phyloP scores from a whole-genome alignment of 2,329 filamentous ascomycete genomes.

The Herpotrichia juniperi region DNA sequence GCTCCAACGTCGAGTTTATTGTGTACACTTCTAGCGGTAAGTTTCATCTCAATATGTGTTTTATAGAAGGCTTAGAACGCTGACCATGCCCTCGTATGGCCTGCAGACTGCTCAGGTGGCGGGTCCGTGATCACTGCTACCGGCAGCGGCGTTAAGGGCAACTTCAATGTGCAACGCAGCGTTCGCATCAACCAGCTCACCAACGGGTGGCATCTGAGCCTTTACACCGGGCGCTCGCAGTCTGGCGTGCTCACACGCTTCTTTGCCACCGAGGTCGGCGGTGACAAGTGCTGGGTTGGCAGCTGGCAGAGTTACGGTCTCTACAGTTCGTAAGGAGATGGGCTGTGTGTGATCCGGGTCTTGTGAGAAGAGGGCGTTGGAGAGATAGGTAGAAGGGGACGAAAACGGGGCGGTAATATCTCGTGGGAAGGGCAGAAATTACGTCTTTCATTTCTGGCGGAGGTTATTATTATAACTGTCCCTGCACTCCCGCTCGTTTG shows the following conservation, averaged over 20 bases:
- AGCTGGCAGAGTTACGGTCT: constrained; percentile 1
- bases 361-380: neutral
- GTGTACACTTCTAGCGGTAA: neutral
- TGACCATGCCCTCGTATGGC: neutral
- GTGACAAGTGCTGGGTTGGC: neutral
- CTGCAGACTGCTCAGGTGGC: neutral
- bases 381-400: neutral
- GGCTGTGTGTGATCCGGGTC: neutral
- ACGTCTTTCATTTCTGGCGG: neutral
- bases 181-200: constrained; percentile 1
- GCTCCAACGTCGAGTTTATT: neutral
- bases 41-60: neutral
- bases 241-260: constrained; percentile 1
- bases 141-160: neutral
- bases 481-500: neutral
- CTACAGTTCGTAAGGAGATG: neutral
- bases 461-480: neutral
- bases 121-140: neutral
- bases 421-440: neutral
- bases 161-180: neutral
- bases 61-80: neutral
- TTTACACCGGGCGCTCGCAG: neutral
- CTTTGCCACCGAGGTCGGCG: neutral
- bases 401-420: neutral
- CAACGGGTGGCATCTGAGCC: neutral